These are phyloP conservation scores for Mycena citricolor DNA, from an alignment of 1,284 basidiomycete species.

Conservation along the genomic window DNA sequence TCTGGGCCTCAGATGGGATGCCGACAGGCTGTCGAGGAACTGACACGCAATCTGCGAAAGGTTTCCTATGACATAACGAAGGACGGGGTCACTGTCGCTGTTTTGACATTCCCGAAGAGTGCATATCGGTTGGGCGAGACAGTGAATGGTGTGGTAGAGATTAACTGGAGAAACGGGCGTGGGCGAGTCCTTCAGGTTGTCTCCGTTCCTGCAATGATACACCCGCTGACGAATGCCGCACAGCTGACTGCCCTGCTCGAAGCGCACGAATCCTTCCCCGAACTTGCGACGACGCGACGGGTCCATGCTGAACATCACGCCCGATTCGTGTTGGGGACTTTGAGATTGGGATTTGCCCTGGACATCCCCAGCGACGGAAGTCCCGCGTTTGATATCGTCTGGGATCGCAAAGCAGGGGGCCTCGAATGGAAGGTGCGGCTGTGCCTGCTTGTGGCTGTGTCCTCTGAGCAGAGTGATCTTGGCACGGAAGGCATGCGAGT, in stretches of 20 bases:
- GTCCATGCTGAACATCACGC: conserved; percentile 80
- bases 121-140: conserved; percentile 90
- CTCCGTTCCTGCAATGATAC: conserved; percentile 4
- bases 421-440: conserved; percentile 85
- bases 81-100: conserved; percentile 83
- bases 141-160: conserved; percentile 80
- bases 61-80: conserved; percentile 92
- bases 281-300: conserved; percentile 40
- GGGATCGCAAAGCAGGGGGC: conserved; percentile 49
- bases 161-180: conserved; percentile 65
- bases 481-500: conserved; percentile 53
- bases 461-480: conserved; percentile 39
- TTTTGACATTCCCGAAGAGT: conserved; percentile 87
- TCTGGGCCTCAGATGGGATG: conserved; percentile 77
- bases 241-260: conserved; percentile 85
- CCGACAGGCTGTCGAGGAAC: conserved; percentile 86
- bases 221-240: conserved; percentile 1
- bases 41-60: conserved; percentile 87
- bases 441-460: conserved; percentile 77
- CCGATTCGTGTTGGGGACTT: conserved; percentile 61
- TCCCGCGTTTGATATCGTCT: conserved; percentile 69
- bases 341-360: conserved; percentile 79
- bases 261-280: conserved; percentile 79
- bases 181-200: conserved; percentile 74
- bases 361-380: conserved; percentile 89